Conservation (phyloP, 495 filamentous ascomycete genomes). For the Talaromyces trachyspermus region DNA sequence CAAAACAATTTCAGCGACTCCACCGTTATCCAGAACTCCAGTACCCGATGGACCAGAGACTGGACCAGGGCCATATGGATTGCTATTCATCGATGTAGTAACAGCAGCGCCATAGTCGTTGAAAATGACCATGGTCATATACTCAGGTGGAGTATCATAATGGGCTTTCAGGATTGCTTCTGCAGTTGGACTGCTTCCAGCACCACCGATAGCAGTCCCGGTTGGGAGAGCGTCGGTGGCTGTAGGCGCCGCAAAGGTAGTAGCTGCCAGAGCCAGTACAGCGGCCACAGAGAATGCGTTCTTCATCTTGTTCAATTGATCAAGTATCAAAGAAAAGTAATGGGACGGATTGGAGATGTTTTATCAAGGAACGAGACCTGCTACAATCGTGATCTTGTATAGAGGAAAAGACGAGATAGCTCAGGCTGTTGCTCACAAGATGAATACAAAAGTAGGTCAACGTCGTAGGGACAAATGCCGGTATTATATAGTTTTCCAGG, state of each 20-base stretch:
- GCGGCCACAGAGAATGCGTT: background rate
- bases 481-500: background rate
- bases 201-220: background rate
- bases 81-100: background rate
- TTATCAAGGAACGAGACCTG: background rate
- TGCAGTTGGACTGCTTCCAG: background rate
- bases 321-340: background rate
- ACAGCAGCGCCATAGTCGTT: background rate
- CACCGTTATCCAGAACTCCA: background rate
- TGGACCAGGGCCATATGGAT: background rate
- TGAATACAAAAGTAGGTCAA: background rate
- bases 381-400: background rate
- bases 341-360: background rate
- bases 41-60: background rate
- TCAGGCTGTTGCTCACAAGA: background rate
- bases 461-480: background rate
- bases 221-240: background rate
- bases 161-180: background rate
- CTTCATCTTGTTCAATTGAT: background rate
- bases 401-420: background rate
- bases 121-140: slow-evolving; percentile 1
- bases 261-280: background rate
- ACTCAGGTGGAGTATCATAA: background rate
- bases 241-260: background rate
- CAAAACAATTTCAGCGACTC: background rate